Base-by-base conservation (phyloP, 2,329 filamentous ascomycete species). In the Helminthosporium solani region DNA sequence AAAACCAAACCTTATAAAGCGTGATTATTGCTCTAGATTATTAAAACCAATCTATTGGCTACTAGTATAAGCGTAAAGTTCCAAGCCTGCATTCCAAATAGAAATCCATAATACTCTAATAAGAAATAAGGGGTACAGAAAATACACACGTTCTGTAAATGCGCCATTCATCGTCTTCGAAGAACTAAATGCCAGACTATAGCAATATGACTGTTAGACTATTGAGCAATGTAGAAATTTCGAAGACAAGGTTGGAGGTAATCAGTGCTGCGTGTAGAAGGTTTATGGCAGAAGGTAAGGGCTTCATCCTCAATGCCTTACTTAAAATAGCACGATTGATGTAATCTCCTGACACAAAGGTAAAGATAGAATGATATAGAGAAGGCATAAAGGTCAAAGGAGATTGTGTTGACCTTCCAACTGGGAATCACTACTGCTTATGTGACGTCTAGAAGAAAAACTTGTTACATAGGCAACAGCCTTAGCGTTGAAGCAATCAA, bases 1-100 rank as follows among this genome's bases (percentile, higher is more conserved):
- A 44, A 75, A 73, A 48, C 75, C 57, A 47, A 77, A 76, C 5
- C 53, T 6, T 33, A 77, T 61, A n/a, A 59, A 57, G 11, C 73
- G 72, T 15, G 66, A 54, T 16, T 64, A 45, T 34, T 57, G 66
- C 51, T 76, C 55, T 11, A 60, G 40, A 19, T 63, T 53, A 57
- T 76, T 69, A 27, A 53, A 49, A 43, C 60, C 61, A 25, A 76
- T 61, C 73, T 61, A 67, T 45, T 56, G 54, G 12, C 63, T 61
- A 42, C 47, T 56, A 0, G 61, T 62, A 47, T 65, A 67, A 20
- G 21, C 20, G 44, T 50, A 60, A n/a, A 52, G 57, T 48, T 62
- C 47, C 40, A 33, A 31, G 25, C 19, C 49, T 57, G 20, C 35
- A 16, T 40, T 34, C 11, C 4, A 35, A 23, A 52, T 37, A 57